These are phyloP conservation scores for Solanum chacoense DNA, from an alignment of 305 asterid genomes.

Conservation along the genomic window DNA sequence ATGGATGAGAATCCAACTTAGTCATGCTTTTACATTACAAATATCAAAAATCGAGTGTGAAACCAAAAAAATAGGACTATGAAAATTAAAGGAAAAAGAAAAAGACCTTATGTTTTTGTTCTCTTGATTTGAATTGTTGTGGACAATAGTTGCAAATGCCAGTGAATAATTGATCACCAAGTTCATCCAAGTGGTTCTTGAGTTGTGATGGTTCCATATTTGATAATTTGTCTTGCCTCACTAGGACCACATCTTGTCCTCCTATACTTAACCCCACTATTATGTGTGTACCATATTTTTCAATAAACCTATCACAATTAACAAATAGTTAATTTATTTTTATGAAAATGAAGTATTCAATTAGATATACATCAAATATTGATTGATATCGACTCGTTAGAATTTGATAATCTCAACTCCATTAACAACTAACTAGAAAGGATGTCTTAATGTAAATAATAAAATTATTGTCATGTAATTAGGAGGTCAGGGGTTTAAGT, in stretches of 20 bases:
- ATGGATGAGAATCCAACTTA: not conserved
- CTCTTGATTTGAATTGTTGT: constrained; percentile 34
- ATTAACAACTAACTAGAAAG: not conserved
- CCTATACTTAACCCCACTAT: constrained; percentile 84
- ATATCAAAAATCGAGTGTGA: not conserved
- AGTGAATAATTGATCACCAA: constrained; percentile 69
- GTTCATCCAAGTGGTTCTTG: constrained; percentile 61
- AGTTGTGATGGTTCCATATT: constrained; percentile 61
- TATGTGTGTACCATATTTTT: constrained; percentile 86
- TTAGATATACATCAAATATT: not conserved
- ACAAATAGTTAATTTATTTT: not conserved
- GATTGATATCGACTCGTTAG: not conserved
- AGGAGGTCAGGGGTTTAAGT: not conserved
- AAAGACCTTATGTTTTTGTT: constrained; percentile 38
- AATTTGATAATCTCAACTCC: not conserved
- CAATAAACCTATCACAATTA: constrained; percentile 58
- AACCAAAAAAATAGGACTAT: not conserved
- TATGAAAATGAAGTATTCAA: not conserved
- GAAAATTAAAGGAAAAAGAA: not conserved
- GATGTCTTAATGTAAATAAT: not conserved
- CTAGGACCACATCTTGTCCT: constrained; percentile 69
- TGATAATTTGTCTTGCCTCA: constrained; percentile 68
- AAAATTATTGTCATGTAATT: not conserved
- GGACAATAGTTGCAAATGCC: constrained; percentile 71
- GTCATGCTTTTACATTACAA: not conserved